Percentiles rank a stretch among this genome's conserved stretches.
Conservation (phyloP, 371 early-diverging fungal species). For the Umbelopsis sp. region DNA sequence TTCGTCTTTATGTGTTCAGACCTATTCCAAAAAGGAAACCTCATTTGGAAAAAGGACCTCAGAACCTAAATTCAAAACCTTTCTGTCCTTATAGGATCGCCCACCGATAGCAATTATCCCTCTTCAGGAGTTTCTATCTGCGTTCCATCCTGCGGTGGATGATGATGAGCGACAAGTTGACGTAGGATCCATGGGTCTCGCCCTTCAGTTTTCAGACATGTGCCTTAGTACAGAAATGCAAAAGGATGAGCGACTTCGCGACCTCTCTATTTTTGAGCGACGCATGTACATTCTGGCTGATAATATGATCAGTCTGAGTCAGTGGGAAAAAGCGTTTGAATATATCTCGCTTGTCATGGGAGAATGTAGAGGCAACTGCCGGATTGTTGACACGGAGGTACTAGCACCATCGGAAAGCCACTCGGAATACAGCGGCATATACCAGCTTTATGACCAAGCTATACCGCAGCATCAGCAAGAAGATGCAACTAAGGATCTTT, state of each 20-base stretch:
- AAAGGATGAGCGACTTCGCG: constrained; percentile 8
- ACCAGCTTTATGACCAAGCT: background rate
- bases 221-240: constrained; percentile 22
- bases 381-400: background rate
- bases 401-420: constrained; percentile 1
- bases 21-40: constrained; percentile 1
- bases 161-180: constrained; percentile 53
- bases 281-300: constrained; percentile 54
- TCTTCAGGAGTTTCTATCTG: constrained; percentile 30
- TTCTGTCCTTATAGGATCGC: constrained; percentile 25
- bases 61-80: too few relatives aligned
- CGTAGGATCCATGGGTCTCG: constrained; percentile 44
- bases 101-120: constrained; percentile 37
- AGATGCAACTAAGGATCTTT: background rate
- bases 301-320: constrained; percentile 25
- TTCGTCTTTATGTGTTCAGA: background rate
- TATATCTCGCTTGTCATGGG: constrained; percentile 23
- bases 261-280: constrained; percentile 32
- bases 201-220: constrained; percentile 41
- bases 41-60: background rate
- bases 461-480: too few relatives aligned
- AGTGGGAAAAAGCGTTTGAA: constrained; percentile 42
- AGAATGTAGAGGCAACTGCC: constrained; percentile 24
- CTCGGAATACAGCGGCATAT: constrained; percentile 11
- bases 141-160: constrained; percentile 42